Evolutionary conservation across 306 rosid genomes (phyloP).

Genomic region (Ochetophila trinervis): DNA sequence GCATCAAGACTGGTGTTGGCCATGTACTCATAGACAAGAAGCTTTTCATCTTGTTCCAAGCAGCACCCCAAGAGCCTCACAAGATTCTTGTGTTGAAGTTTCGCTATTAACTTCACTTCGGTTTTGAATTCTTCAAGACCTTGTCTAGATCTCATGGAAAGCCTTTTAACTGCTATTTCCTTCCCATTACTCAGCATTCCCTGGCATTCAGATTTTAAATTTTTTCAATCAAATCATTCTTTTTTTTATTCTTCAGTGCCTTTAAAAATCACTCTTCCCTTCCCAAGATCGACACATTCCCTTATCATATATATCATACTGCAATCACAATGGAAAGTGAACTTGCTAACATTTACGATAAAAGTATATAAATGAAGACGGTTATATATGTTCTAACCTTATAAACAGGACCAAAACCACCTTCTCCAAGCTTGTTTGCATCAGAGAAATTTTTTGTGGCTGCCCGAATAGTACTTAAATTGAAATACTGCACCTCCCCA

Average conservation of each 20-base stretch:
- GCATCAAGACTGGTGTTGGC: conserved; percentile 17
- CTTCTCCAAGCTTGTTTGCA: conserved; percentile 38
- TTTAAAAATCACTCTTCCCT: too few relatives aligned
- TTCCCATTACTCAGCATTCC: conserved; percentile 13
- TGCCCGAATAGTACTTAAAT: conserved; percentile 24
- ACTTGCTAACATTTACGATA: not conserved
- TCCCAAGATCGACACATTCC: too few relatives aligned
- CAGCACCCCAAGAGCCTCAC: conserved; percentile 24
- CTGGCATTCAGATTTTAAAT: not conserved
- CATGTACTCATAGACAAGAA: conserved; percentile 20
- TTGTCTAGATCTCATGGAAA: conserved; percentile 2
- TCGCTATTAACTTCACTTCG: conserved; percentile 15
- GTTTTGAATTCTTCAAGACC: conserved; percentile 24
- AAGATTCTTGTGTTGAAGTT: conserved; percentile 26
- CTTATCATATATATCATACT: too few relatives aligned
- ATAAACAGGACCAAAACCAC: conserved; percentile 48
- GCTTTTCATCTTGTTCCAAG: conserved; percentile 13
- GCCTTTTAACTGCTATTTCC: conserved; percentile 25
- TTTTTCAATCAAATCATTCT: not conserved
- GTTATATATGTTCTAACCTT: conserved; percentile 25
- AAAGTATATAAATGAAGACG: not conserved
- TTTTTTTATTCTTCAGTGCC: too few relatives aligned
- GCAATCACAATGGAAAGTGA: too few relatives aligned
- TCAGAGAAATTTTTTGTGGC: conserved; percentile 42
- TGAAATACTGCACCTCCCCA: conserved; percentile 34